Percentiles rank a stretch among this genome's conserved stretches.
phyloP scores from a whole-genome alignment of 1,139 yeast genomes.

The Kluyveromyces sp. region DNA sequence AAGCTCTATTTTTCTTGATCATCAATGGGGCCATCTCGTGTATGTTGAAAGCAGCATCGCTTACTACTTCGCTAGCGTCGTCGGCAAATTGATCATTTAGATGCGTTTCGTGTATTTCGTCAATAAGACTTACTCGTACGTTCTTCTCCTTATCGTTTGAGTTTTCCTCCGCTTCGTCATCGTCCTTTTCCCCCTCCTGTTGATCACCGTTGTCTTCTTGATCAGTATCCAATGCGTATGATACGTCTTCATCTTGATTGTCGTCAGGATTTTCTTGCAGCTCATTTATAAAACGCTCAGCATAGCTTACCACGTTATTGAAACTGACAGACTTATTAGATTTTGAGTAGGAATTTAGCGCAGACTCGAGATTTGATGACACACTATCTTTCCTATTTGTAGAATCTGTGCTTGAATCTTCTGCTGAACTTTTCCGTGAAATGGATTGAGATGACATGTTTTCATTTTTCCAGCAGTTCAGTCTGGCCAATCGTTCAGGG shows the following conservation, averaged over 20 bases:
- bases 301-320: slow-evolving; percentile 32
- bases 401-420: slow-evolving; percentile 4
- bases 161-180: not conserved
- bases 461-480: slow-evolving; percentile 89
- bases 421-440: slow-evolving; percentile 11
- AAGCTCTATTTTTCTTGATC: slow-evolving; percentile 22
- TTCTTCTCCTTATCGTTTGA: slow-evolving; percentile 3
- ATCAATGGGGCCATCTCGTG: slow-evolving; percentile 25
- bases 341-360: slow-evolving; percentile 16
- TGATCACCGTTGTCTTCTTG: slow-evolving; percentile 12
- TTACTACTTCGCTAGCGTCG: slow-evolving; percentile 32
- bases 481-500: slow-evolving; percentile 81
- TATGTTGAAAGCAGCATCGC: slow-evolving; percentile 30
- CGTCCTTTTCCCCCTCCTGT: not conserved
- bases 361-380: not conserved
- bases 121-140: slow-evolving; percentile 13
- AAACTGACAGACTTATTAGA: slow-evolving; percentile 34
- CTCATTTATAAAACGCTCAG: slow-evolving; percentile 26
- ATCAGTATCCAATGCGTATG: slow-evolving; percentile 8
- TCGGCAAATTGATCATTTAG: slow-evolving; percentile 21
- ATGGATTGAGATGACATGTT: slow-evolving; percentile 35
- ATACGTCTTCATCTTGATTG: slow-evolving; percentile 9
- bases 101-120: slow-evolving; percentile 25
- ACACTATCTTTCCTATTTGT: not conserved
- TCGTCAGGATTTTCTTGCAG: slow-evolving; percentile 21